A percentile compares a stretch with the other conserved stretches of the same genome.
Conservation (phyloP, 2,329 filamentous ascomycete genomes). For the Alternaria angustiovoidea region DNA sequence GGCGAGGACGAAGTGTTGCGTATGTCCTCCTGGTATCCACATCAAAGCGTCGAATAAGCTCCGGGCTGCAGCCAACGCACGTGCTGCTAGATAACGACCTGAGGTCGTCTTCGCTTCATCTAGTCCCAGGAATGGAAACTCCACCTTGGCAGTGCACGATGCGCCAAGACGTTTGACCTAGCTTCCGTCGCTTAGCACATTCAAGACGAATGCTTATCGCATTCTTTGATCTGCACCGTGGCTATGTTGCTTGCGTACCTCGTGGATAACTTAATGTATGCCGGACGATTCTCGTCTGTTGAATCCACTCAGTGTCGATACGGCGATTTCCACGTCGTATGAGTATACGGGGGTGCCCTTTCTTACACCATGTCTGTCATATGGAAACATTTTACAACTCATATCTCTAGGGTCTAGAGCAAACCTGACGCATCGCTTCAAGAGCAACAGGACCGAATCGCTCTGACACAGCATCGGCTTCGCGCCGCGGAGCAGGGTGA, state of each 20-base stretch:
- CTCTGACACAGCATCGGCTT: constrained; percentile 10
- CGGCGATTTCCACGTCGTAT: not conserved
- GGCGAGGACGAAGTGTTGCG: constrained; percentile 44
- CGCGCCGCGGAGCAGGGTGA: constrained; percentile 21
- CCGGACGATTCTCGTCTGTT: not conserved
- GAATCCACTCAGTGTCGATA: not conserved
- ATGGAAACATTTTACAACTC: constrained; percentile 1
- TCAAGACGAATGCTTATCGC: constrained; percentile 16
- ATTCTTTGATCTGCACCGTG: constrained; percentile 11
- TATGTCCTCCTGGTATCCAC: constrained; percentile 43
- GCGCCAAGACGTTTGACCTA: constrained; percentile 37
- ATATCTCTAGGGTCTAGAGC: constrained; percentile 3
- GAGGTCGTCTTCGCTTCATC: constrained; percentile 31
- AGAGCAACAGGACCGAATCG: constrained; percentile 9
- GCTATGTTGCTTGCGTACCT: constrained; percentile 15
- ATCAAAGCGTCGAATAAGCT: constrained; percentile 40
- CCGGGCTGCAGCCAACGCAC: constrained; percentile 29
- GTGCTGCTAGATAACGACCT: constrained; percentile 30
- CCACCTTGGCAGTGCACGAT: constrained; percentile 33
- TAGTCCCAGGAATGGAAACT: constrained; percentile 21
- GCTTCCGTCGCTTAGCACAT: constrained; percentile 17
- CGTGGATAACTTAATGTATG: constrained; percentile 2
- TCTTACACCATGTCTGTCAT: not conserved
- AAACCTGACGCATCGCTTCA: not conserved
- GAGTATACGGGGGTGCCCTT: not conserved